phyloP scores from a whole-genome alignment of 2,329 filamentous ascomycete genomes.

The Graphium sp. region DNA sequence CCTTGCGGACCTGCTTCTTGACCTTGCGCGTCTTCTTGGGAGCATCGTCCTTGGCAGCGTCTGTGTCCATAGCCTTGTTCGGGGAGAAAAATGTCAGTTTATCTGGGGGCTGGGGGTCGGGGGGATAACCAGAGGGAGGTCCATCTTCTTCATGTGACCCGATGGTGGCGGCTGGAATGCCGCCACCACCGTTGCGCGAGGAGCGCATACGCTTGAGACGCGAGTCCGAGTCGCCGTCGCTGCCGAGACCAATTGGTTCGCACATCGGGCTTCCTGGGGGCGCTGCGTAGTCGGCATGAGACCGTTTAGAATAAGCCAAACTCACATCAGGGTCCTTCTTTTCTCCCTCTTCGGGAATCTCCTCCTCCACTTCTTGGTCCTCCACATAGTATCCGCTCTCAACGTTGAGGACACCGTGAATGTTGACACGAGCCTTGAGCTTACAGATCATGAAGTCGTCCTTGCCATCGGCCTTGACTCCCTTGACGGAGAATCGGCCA shows the following conservation, averaged over 20 bases:
- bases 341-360: conserved; percentile 60
- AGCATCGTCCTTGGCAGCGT: conserved; percentile 43
- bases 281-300: too few relatives aligned
- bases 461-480: conserved; percentile 81
- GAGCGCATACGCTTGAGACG: too few relatives aligned
- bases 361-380: conserved; percentile 93
- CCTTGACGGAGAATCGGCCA: conserved; percentile 94
- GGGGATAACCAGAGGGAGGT: too few relatives aligned
- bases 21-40: conserved; percentile 89
- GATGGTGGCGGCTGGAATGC: too few relatives aligned
- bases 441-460: conserved; percentile 99
- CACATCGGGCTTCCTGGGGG: too few relatives aligned
- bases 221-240: too few relatives aligned
- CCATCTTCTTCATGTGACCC: too few relatives aligned
- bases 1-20: conserved; percentile 98
- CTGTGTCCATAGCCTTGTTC: conserved; percentile 83
- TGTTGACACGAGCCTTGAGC: conserved; percentile 90
- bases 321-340: conserved; percentile 55
- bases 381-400: conserved; percentile 97
- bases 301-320: conserved; percentile 11
- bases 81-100: too few relatives aligned
- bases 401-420: conserved; percentile 90
- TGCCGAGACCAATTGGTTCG: too few relatives aligned
- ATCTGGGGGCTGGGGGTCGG: too few relatives aligned
- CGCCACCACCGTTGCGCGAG: too few relatives aligned